These are phyloP conservation scores for Hanseniaspora thailandica DNA, from an alignment of 805 yeast species.

Conservation along the genomic window DNA sequence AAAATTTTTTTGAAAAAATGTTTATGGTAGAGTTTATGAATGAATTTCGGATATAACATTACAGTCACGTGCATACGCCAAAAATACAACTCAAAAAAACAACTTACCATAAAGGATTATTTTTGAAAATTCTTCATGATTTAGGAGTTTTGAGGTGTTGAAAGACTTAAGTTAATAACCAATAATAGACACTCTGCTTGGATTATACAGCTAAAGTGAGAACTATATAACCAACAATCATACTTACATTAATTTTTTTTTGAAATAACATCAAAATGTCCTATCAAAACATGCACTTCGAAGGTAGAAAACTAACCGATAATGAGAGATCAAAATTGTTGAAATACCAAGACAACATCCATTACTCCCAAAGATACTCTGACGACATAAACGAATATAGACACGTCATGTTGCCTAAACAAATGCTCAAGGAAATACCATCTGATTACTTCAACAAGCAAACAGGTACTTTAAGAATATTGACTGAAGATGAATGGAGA, in stretches of 20 bases:
- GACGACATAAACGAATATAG: conserved; percentile 89
- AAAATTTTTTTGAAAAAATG: background rate
- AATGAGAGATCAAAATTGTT: conserved; percentile 74
- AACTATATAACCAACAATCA: no score
- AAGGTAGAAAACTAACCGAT: conserved; percentile 60
- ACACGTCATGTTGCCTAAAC: conserved; percentile 94
- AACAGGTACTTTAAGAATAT: conserved; percentile 82
- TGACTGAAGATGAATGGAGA: conserved; percentile 96
- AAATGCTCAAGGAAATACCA: conserved; percentile 87
- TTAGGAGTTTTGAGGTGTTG: no score
- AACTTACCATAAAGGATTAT: background rate
- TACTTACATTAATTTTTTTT: no score
- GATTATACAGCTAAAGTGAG: no score
- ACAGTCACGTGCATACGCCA: no score
- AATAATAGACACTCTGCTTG: no score
- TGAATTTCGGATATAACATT: no score
- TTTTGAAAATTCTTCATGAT: no score
- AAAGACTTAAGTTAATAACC: no score
- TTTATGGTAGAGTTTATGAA: no score
- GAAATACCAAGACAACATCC: conserved; percentile 87
- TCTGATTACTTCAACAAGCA: conserved; percentile 86
- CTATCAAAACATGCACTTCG: conserved; percentile 28
- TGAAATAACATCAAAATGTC: conserved; percentile 1
- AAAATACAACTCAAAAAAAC: no score
- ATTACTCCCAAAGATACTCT: conserved; percentile 81